Evolutionary conservation across 106 monocot species (phyloP), one percentile per base, ranked within the genome.

Genomic region (Amphibolis antarctica): DNA sequence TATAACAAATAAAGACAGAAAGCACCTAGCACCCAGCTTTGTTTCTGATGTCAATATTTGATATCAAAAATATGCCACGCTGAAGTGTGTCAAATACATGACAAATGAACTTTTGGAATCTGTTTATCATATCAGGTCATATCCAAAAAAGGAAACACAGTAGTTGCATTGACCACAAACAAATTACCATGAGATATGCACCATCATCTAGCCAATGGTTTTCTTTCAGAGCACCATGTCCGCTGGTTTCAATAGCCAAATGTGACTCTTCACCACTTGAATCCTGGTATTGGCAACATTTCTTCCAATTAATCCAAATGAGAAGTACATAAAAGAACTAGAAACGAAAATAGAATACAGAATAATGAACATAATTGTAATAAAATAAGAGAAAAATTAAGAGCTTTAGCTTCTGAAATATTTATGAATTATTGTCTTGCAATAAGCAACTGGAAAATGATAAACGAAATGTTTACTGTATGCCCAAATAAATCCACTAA

Each of bases 161-260:
- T 43, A 60, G 9, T 18, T 28, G 19, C 29, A 58, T 12, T 43
- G 5, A 28, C 18, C 60, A 60, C 2, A 22, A n/a, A 18, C 31
- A 29, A 17, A 63, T 9, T 77, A 96, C 96, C 96, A 96, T 96
- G 44, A 85, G 78, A 59, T 82, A 96, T 68, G 96, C 96, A 64
- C 96, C 96, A 77, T 96, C 96, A 77, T 96, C 96, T 72, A 96
- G 96, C 96, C 96, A 96, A 59, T 76, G 78, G 29, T 98, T 98
- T 73, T 98, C 90, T 65, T 85, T 90, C 56, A 98, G 59, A 67
- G 96, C 96, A 64, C 96, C 96, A 78, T 98, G 96, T 20, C 96
- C 96, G 73, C 96, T 98, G 15, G 90, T 98, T 83, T 98, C 96
- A 66, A 98, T 91, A 29, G 96, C 96, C 64, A 98, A 76, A 76